Evolutionary conservation across 148 eudicot genomes (phyloP), one percentile per base, ranked within the genome.

Genomic region (Fagopyrum homotropicum): DNA sequence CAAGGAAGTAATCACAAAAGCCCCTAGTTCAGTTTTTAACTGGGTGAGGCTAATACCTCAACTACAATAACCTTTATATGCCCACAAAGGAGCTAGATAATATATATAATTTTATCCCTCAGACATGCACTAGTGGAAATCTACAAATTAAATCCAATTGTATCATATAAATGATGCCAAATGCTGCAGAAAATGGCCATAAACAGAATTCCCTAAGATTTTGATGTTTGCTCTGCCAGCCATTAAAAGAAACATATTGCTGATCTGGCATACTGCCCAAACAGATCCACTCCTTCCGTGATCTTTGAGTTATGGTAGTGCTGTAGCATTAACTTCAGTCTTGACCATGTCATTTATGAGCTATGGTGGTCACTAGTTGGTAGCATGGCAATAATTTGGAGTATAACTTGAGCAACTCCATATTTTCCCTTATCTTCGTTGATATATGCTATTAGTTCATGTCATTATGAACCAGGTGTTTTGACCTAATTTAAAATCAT

Each of bases 11-110:
- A 40, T 40, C 71, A 43, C 71, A 66, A 35, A 63, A 5, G 69
- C 7, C 44, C 69, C 69, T 63, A 63, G 44, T 63, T 63, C 69
- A 63, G n/a, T 11, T 63, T 35, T 63, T 63, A 59, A 29, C 16
- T 63, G 69, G 15, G 7, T 10, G 69, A 66, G 71, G 17, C 47
- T 66, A 66, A 66, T 14, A 17, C 45, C 47, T 66, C 17, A 14
- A 66, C 16, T 46, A 40, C 29, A 63, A 66, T 19, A 45, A 57
- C 63, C 9, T 57, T 17, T 40, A 40, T 40, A 17, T 40, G 71
- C 9, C 71, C 47, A 7, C 4, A 40, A 40, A 66, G 46, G 43
- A 66, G 47, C 45, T 66, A 40, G 71, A 12, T 43, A 1, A 35
- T 35, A 35, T 35, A 12, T 17, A 66, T 40, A 14, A 6, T 66